Base-by-base conservation (phyloP, 306 rosid species). In the Inga leiocalycina region DNA sequence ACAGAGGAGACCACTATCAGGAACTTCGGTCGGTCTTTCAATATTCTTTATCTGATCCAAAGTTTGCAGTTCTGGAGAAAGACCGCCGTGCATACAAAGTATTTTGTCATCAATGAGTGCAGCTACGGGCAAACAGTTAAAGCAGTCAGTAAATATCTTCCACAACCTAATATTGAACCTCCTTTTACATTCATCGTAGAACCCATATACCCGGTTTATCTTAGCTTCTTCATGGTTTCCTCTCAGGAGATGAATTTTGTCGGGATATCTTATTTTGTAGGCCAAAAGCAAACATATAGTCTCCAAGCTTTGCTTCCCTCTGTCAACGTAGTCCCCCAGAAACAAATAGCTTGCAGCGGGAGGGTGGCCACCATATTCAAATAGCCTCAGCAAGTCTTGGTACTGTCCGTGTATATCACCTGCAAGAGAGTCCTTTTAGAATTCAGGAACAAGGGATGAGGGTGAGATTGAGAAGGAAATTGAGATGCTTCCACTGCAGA, bases 221-320 rank as follows among this genome's bases (percentile, higher is more conserved):
- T 92, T 92, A 30, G 98, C 98, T 10, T 94, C 98, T 80, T 94
- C 98, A 20, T 94, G 98, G 90, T 94, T 94, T 83, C 98, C 98
- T 80, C 98, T 87, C 89, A 94, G 79, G 34, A 94, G 93, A 61
- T 41, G 56, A 72, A 94, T 57, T 77, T 81, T 92, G 71, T 92
- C 93, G 3, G 97, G 98, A 81, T 89, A 87, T 84, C 86, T 91
- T 61, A 94, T 89, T 85, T 94, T 94, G 89, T 91, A 92, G 59
- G 98, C 91, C 87, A 94, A 83, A 72, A 94, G 97, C 87, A 94
- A 82, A 79, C 98, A 94, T 85, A 93, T 92, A 5, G 97, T 93
- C 90, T 93, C 98, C 88, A 93, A 85, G 79, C 98, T 93, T 84
- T 93, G 97, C 91, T 92, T 93, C 81, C 98, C 98, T 83, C 98